Conservation (phyloP, 2,329 filamentous ascomycete species). For the Pseudonectria foliicola region DNA sequence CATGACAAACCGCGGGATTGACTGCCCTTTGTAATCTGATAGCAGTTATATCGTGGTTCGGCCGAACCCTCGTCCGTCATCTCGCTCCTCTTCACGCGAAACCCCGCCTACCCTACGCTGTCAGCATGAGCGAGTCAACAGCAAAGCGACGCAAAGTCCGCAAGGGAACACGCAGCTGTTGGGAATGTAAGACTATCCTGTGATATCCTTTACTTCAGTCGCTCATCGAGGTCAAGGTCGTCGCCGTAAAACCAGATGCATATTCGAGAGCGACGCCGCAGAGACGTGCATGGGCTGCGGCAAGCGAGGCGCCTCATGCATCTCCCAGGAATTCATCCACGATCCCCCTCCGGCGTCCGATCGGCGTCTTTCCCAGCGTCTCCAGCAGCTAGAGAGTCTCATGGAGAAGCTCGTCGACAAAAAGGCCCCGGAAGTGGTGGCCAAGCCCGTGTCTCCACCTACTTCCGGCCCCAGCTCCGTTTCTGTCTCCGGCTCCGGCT, state of each 20-base stretch:
- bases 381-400: slow-evolving; percentile 39
- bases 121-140: slow-evolving; percentile 11
- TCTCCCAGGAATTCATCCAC: slow-evolving; percentile 40
- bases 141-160: slow-evolving; percentile 34
- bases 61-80: no score
- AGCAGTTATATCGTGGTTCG: no score
- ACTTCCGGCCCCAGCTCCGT: no score
- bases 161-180: slow-evolving; percentile 53
- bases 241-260: slow-evolving; percentile 47
- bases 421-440: background rate
- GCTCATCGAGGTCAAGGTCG: slow-evolving; percentile 16
- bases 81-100: no score
- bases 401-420: slow-evolving; percentile 39
- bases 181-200: slow-evolving; percentile 44
- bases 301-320: slow-evolving; percentile 32
- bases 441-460: no score
- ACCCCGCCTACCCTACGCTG: background rate
- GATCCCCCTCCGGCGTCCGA: slow-evolving; percentile 28
- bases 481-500: no score
- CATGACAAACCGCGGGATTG: no score
- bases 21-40: no score
- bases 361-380: slow-evolving; percentile 33
- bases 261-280: slow-evolving; percentile 34
- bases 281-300: slow-evolving; percentile 40
- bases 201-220: background rate